Percentiles rank a stretch among this genome's conserved stretches.
Evolutionary conservation across 805 yeast genomes (phyloP).

Genomic region (Starmerella ratchasimensis): DNA sequence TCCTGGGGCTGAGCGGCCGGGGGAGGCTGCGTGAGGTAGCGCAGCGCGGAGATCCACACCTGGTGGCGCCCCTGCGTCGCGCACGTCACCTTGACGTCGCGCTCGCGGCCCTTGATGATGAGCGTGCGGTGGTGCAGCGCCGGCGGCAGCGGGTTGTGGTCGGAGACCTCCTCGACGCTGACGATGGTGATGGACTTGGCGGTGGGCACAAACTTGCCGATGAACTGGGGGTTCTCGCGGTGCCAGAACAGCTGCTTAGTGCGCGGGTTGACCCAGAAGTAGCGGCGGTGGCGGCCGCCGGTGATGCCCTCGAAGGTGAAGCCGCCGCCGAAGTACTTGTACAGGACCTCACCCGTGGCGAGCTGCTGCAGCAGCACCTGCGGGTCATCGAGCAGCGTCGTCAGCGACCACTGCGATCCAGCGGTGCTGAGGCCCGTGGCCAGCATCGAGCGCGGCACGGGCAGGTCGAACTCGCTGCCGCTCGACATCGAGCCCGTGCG

Average conservation of each 20-base stretch:
- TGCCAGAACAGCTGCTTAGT: conserved; percentile 87
- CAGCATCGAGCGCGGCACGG: not conserved
- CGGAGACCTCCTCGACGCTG: conserved; percentile 66
- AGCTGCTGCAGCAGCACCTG: conserved; percentile 64
- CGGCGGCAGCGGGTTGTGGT: conserved; percentile 57
- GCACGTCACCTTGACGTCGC: conserved; percentile 68
- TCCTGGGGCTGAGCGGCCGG: no score
- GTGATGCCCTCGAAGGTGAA: conserved; percentile 48
- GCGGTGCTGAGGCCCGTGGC: not conserved
- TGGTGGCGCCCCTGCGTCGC: conserved; percentile 77
- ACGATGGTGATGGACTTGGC: conserved; percentile 71
- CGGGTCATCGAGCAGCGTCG: conserved; percentile 30
- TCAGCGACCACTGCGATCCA: conserved; percentile 6
- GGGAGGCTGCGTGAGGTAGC: conserved; percentile 22
- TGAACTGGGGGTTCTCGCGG: conserved; percentile 58
- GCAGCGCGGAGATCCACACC: conserved; percentile 76
- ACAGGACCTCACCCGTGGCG: conserved; percentile 80
- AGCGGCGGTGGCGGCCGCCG: conserved; percentile 76
- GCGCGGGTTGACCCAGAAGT: conserved; percentile 94
- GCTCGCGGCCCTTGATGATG: conserved; percentile 52
- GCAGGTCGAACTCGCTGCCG: conserved; percentile 2
- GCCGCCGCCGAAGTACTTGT: conserved; percentile 75
- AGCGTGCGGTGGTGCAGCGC: conserved; percentile 80
- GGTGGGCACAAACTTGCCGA: conserved; percentile 40
- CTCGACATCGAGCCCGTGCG: not conserved